A percentile compares a stretch with the other conserved stretches of the same genome.
Evolutionary conservation across 1,139 yeast species (phyloP).

Genomic region (Protomyces arabidopsidicola): DNA sequence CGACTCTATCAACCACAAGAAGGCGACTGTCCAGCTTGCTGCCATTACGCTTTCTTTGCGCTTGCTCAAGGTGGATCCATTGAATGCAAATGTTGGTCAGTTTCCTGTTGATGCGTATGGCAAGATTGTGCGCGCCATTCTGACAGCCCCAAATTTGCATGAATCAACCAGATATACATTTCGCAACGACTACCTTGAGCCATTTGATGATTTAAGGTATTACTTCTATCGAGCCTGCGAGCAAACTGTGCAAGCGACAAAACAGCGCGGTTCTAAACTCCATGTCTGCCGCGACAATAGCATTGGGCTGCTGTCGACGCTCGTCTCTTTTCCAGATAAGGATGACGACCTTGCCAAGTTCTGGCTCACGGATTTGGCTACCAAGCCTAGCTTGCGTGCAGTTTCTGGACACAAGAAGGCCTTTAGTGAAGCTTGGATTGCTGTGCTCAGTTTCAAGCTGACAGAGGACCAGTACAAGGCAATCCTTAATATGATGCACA

Average conservation of each 20-base stretch:
- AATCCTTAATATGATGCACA: slow-evolving; percentile 66
- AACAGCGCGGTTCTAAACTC: slow-evolving; percentile 2
- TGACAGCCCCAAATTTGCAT: slow-evolving; percentile 34
- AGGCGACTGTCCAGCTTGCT: slow-evolving; percentile 55
- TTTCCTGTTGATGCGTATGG: slow-evolving; percentile 60
- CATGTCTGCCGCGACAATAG: slow-evolving; percentile 23
- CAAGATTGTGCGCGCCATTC: slow-evolving; percentile 50
- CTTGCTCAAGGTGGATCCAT: slow-evolving; percentile 57
- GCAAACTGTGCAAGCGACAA: slow-evolving; percentile 15
- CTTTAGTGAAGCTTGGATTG: slow-evolving; percentile 66
- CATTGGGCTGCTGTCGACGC: slow-evolving; percentile 26
- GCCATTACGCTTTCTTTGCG: slow-evolving; percentile 60
- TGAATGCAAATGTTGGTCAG: slow-evolving; percentile 51
- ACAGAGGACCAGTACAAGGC: slow-evolving; percentile 59
- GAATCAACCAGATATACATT: slow-evolving; percentile 59
- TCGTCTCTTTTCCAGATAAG: slow-evolving; percentile 20
- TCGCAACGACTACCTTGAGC: slow-evolving; percentile 51
- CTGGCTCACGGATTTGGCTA: slow-evolving; percentile 29
- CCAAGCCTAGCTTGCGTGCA: slow-evolving; percentile 3
- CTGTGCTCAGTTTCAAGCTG: slow-evolving; percentile 50
- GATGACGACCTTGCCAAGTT: slow-evolving; percentile 27
- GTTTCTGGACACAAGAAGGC: slow-evolving; percentile 51
- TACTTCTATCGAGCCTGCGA: slow-evolving; percentile 32
- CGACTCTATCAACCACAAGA: slow-evolving; percentile 38
- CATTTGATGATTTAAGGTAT: slow-evolving; percentile 41